Evolutionary conservation across 108 stramenopile species (phyloP).

Genomic region (Cyclotella cryptica): DNA sequence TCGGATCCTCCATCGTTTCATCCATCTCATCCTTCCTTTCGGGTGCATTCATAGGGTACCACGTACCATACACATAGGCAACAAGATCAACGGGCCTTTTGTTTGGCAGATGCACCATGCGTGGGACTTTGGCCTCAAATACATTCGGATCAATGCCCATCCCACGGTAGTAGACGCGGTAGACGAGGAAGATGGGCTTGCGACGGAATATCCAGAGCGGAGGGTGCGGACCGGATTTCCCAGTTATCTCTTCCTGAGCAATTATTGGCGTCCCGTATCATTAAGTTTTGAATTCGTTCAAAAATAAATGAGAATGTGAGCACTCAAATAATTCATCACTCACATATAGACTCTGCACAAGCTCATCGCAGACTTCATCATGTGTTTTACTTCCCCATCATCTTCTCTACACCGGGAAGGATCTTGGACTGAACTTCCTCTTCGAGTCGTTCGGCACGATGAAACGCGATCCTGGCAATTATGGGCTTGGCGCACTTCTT

Average conservation of each 20-base stretch:
- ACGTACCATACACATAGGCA: conserved; percentile 4
- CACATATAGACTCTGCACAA: conserved; percentile 22
- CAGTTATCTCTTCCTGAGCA: not conserved
- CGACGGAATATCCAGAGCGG: conserved; percentile 6
- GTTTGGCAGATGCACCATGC: conserved; percentile 1
- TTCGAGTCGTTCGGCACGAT: conserved; percentile 3
- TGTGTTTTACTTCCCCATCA: conserved; percentile 6
- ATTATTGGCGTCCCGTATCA: too few species aligned
- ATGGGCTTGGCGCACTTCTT: conserved; percentile 14
- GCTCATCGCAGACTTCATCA: conserved; percentile 10
- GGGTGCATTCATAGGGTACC: not conserved
- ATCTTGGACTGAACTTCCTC: not conserved
- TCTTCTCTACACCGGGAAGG: not conserved
- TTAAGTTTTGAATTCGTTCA: not conserved
- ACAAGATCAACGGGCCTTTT: conserved; percentile 16
- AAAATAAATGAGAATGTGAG: not conserved
- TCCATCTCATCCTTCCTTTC: not conserved
- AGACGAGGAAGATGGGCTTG: conserved; percentile 19
- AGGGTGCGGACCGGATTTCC: conserved; percentile 9
- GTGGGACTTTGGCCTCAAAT: conserved; percentile 5
- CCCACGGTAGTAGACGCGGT: conserved; percentile 27
- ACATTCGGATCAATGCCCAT: conserved; percentile 5
- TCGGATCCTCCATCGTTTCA: not conserved
- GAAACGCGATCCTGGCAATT: conserved; percentile 19
- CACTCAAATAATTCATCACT: not conserved